Base-by-base conservation (phyloP, 176 grass and related monocot species). In the Oryza punctata region DNA sequence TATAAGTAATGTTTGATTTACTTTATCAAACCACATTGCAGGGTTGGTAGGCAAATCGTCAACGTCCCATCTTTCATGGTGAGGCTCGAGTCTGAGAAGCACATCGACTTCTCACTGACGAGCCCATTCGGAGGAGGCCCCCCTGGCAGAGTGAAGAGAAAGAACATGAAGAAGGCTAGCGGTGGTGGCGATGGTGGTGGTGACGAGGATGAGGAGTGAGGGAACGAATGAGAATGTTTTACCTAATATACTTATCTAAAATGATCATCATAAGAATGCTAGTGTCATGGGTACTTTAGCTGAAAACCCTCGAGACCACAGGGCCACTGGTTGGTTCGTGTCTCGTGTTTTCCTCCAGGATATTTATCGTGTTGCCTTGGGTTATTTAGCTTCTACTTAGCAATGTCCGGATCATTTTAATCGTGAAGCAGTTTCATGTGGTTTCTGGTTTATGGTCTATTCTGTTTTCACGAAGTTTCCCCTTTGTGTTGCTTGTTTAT, bases 1-100 rank as follows among this genome's bases (percentile, higher is more conserved):
- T n/a, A 40, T 10, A 40, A 40, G 7, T 40, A 19, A 63, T 63
- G 12, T 11, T 28, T 65, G 16, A 76, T 41, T 4, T n/a, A 27
- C n/a, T 49, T 30, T 3, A 41, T 15, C 1, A 11, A 32, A 74
- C 30, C 2, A 64, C 12, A 18, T 77, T 81, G 80, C 76, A 91
- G 92, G 78, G 92, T 94, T 84, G 89, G 92, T 29, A 94, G 86
- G 86, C 92, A 94, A 69, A 87, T 94, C 0, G 92, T 94, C 52
- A 94, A 94, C 5, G 89, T 94, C 45, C 89, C 92, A 0, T 94
- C 92, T 0, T 94, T 91, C 70, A 91, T 94, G 92, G 92, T 91
- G 70, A 89, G 92, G 86, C 86, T 94, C 0, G 92, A 94, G 59
- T 94, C 86, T 25, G 92, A 88, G 80, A 94, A 94, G 82, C 91